phyloP scores from a whole-genome alignment of 176 grass and related monocot genomes.

The Oryza nivara region DNA sequence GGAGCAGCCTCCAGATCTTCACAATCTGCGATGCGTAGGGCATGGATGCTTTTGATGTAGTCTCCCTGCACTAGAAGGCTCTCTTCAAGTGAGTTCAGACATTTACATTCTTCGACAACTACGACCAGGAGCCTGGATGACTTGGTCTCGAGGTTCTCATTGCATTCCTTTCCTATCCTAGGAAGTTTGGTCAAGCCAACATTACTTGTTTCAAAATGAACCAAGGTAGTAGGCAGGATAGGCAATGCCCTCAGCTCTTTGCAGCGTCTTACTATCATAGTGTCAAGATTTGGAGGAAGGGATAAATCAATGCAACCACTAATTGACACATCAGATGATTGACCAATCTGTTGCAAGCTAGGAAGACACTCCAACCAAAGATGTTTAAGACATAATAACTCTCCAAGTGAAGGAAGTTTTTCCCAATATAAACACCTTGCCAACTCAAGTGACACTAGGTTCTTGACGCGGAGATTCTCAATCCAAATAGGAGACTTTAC shows the following conservation, averaged over 20 bases:
- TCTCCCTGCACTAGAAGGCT: slow-evolving; percentile 28
- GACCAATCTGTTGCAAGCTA: slow-evolving; percentile 23
- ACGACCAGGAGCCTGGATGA: slow-evolving; percentile 7
- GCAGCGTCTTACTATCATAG: slow-evolving; percentile 21
- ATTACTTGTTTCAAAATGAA: background rate
- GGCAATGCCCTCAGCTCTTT: slow-evolving; percentile 28
- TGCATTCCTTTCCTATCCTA: background rate
- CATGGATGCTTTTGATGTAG: background rate
- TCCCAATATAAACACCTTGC: slow-evolving; percentile 31
- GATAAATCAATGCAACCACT: background rate
- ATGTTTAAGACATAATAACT: background rate
- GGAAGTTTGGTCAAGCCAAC: slow-evolving; percentile 41
- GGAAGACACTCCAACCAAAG: slow-evolving; percentile 29
- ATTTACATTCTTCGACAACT: background rate
- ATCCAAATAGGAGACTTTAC: slow-evolving; percentile 30
- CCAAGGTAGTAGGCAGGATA: slow-evolving; percentile 36
- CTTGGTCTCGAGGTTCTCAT: background rate
- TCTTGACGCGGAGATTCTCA: background rate
- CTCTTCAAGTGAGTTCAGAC: slow-evolving; percentile 27
- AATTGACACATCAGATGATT: background rate
- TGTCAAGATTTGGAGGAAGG: slow-evolving; percentile 32
- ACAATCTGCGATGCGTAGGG: slow-evolving; percentile 3
- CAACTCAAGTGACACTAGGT: slow-evolving; percentile 31
- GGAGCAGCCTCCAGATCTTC: slow-evolving; percentile 17
- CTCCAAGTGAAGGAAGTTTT: slow-evolving; percentile 23